These are phyloP conservation scores for Pelargonium australe DNA, from an alignment of 441 rosid genomes.

Conservation along the genomic window DNA sequence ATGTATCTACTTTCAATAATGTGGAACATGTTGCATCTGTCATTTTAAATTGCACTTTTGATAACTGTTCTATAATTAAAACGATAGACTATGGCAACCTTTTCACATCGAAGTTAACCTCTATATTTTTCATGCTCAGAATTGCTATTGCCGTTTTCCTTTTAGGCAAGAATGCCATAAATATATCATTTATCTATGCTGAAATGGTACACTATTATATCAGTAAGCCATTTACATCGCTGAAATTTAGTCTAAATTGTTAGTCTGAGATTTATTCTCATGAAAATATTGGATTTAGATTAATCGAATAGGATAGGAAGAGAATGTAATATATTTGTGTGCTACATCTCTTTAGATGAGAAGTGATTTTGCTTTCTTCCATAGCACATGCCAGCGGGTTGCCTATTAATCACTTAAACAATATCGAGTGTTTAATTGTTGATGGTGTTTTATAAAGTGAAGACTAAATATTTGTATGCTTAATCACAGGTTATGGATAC, in stretches of 20 bases:
- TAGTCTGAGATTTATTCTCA: too few species aligned
- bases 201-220: not conserved
- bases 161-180: not conserved
- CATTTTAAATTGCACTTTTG: too few species aligned
- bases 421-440: not conserved
- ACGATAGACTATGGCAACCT: too few species aligned
- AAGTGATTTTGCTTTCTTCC: not conserved
- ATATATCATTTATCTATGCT: not conserved
- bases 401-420: not conserved
- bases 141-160: not conserved
- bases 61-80: too few species aligned
- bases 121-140: not conserved
- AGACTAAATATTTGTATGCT: not conserved
- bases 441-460: not conserved
- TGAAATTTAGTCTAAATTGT: too few species aligned
- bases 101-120: not conserved
- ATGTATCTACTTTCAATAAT: too few species aligned
- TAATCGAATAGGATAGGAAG: too few species aligned
- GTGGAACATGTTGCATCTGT: too few species aligned
- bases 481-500: slow-evolving; percentile 46
- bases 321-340: not conserved
- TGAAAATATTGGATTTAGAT: too few species aligned
- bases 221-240: too few species aligned
- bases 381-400: not conserved
- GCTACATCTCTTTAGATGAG: not conserved